These are phyloP conservation scores for Beta corolliflora DNA, from an alignment of 179 eudicot genomes.

Conservation along the genomic window DNA sequence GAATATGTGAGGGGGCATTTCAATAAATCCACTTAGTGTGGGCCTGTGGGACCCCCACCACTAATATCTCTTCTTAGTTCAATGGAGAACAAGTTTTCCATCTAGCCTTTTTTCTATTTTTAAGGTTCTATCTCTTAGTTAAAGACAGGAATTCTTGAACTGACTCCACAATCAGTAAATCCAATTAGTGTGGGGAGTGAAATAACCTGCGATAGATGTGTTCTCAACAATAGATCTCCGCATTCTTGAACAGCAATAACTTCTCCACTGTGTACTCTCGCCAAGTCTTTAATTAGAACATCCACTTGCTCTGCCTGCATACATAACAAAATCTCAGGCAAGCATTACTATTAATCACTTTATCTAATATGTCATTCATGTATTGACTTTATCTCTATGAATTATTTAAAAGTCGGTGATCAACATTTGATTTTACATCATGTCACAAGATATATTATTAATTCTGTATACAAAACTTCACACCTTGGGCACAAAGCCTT, in stretches of 20 bases:
- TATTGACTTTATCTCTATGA: neutral
- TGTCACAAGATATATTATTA: neutral
- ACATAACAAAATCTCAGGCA: slow-evolving; percentile 1
- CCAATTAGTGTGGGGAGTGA: neutral
- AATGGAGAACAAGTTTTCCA: no score
- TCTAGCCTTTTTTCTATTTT: no score
- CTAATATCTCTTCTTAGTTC: no score
- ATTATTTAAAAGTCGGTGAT: neutral
- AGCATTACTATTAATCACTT: slow-evolving; percentile 3
- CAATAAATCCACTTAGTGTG: no score
- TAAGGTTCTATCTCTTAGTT: no score
- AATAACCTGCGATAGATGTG: slow-evolving; percentile 55
- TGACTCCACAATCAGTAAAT: no score
- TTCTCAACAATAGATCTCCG: slow-evolving; percentile 53
- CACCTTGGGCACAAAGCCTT: slow-evolving; percentile 65
- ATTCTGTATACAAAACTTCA: slow-evolving; percentile 15
- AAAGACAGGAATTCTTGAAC: no score
- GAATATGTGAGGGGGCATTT: no score
- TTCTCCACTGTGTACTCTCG: slow-evolving; percentile 59
- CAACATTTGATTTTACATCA: neutral
- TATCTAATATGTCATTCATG: neutral
- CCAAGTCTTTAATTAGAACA: slow-evolving; percentile 49
- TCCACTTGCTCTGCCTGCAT: slow-evolving; percentile 77
- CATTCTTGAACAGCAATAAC: slow-evolving; percentile 60
- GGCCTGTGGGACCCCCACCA: no score